Base-by-base conservation (phyloP, 2,329 filamentous ascomycete genomes). In the Tolypocladium inflatum region DNA sequence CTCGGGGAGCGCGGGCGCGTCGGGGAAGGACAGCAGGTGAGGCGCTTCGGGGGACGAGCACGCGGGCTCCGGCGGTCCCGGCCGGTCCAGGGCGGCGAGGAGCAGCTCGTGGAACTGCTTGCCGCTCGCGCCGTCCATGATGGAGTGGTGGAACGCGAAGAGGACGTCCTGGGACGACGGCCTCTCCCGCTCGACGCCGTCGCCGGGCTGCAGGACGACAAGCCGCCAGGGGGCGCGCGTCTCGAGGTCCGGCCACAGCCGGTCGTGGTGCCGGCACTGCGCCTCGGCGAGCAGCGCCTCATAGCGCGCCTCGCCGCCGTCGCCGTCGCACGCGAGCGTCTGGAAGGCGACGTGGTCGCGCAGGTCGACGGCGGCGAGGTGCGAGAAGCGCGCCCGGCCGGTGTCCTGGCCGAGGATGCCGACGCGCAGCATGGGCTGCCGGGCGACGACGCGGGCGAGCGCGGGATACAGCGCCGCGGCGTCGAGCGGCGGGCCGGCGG, bases 101-200 rank as follows among this genome's bases (percentile, higher is more conserved):
- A 85, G 67, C 2, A 72, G 68, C 37, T 72, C 66, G 60, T 85
- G 82, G 61, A 85, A 83, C 2, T 74, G 63, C 35, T 70, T 68
- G 0, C 76, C 77, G 61, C 77, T 76, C 15, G 74, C 70, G 1
- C 82, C 82, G 61, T 85, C 82, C 30, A 74, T 73, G 21, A 84
- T 69, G 0, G 74, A 71, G 62, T 85, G 82, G 60, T 85, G 82
- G 39, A 72, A 80, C 6, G 74, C 71, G 61, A 83, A 80, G 7
- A 76, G 61, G 15, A 81, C 59, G 54, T 82, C 74, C 39, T 75
- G 63, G 7, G 68, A 63, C 5, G 68, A 63, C 5, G 64, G 53
- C 1, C 54, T 35, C 2, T 62, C 50, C 5, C 60, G 57, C 1
- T 64, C 51, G 4, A 58, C 37, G 45, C 45, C 45, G 17, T 55